These are phyloP conservation scores for Schizopora paradoxa DNA, from an alignment of 1,284 basidiomycete species.

Conservation along the genomic window DNA sequence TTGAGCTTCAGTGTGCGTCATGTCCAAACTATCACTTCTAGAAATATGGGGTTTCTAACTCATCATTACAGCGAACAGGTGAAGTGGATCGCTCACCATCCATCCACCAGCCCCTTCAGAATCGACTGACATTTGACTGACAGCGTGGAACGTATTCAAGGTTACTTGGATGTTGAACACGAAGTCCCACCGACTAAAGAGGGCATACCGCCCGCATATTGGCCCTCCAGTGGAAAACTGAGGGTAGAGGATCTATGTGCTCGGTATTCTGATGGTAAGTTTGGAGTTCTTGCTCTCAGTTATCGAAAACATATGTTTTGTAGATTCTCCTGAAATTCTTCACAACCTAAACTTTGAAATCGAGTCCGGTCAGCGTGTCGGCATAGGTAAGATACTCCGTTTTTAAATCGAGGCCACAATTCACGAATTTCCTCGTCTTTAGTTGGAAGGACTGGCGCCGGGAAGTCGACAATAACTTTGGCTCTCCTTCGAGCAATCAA, in stretches of 20 bases:
- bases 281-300: slow-evolving; percentile 21
- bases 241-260: slow-evolving; percentile 28
- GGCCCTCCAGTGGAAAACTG: slow-evolving; percentile 39
- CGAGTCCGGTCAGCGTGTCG: slow-evolving; percentile 36
- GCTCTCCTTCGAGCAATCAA: slow-evolving; percentile 38
- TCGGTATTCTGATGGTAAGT: slow-evolving; percentile 17
- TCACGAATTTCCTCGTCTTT: slow-evolving; percentile 9
- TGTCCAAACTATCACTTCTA: background rate
- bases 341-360: slow-evolving; percentile 35
- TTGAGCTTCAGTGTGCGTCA: slow-evolving; percentile 10
- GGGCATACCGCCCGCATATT: slow-evolving; percentile 21
- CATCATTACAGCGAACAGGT: background rate
- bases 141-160: slow-evolving; percentile 37
- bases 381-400: slow-evolving; percentile 34
- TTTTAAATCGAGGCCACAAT: background rate
- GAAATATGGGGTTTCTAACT: background rate
- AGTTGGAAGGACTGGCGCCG: slow-evolving; percentile 36
- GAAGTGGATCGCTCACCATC: background rate
- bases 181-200: background rate
- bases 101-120: background rate
- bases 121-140: background rate
- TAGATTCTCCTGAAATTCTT: slow-evolving; percentile 31
- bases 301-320: background rate
- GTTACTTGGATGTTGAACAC: slow-evolving; percentile 34
- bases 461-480: slow-evolving; percentile 33